Conservation (phyloP, 306 rosid genomes). For the Gastrolobium bilobum region DNA sequence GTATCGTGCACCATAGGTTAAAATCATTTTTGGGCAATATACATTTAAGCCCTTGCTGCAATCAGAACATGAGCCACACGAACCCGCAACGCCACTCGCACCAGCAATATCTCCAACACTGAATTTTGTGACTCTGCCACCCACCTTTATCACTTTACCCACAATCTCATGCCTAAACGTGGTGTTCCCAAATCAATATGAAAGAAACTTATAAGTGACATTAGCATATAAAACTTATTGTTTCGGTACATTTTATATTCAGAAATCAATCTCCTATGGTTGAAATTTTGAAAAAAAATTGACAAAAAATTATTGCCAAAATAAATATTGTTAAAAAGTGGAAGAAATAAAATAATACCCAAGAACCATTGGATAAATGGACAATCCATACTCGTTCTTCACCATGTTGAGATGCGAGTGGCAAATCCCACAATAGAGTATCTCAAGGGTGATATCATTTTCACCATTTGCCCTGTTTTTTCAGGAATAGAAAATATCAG, state of each 20-base stretch:
- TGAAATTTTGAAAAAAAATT: background rate
- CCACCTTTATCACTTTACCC: conserved; percentile 57
- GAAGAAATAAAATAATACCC: conserved; percentile 52
- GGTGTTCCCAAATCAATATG: background rate
- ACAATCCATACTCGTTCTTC: conserved; percentile 51
- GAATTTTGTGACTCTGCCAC: conserved; percentile 49
- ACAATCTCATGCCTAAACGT: conserved; percentile 62
- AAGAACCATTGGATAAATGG: conserved; percentile 58
- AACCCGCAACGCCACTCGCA: conserved; percentile 40
- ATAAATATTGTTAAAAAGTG: too few relatives aligned
- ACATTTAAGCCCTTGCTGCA: conserved; percentile 45
- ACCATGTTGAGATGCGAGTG: conserved; percentile 54
- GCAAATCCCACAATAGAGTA: conserved; percentile 58
- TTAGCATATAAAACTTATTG: too few relatives aligned
- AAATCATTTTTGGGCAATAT: conserved; percentile 55
- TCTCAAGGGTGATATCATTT: conserved; percentile 42
- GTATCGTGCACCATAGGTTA: conserved; percentile 37
- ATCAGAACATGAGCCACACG: conserved; percentile 55
- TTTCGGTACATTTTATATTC: too few relatives aligned
- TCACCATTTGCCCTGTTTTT: conserved; percentile 47
- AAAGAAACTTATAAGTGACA: background rate
- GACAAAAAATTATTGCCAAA: background rate
- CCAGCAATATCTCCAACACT: conserved; percentile 63
- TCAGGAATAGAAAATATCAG: background rate
- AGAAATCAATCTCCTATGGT: too few relatives aligned